phyloP scores from a whole-genome alignment of 1,139 yeast genomes.

The Protomyces inundatus region DNA sequence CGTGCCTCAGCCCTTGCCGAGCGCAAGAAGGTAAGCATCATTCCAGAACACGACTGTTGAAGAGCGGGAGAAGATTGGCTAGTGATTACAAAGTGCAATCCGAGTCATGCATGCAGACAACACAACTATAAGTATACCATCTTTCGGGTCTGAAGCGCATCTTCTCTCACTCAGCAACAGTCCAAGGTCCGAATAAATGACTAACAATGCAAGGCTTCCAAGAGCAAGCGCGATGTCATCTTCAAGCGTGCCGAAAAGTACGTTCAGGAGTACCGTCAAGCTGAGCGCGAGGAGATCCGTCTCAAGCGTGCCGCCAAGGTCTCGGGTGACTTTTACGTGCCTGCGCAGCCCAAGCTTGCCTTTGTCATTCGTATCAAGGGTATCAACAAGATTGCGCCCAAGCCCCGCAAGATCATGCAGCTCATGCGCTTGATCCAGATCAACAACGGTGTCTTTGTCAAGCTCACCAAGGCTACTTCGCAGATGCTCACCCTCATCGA shows the following conservation, averaged over 20 bases:
- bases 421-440: slow-evolving; percentile 95
- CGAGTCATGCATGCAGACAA: slow-evolving; percentile 27
- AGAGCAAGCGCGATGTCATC: slow-evolving; percentile 82
- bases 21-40: slow-evolving; percentile 73
- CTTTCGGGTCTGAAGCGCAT: slow-evolving; percentile 80
- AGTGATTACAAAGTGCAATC: slow-evolving; percentile 27
- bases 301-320: slow-evolving; percentile 98
- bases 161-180: neutral
- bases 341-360: slow-evolving; percentile 93
- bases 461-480: slow-evolving; percentile 96
- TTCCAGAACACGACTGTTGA: neutral
- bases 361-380: slow-evolving; percentile 99
- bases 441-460: slow-evolving; percentile 97
- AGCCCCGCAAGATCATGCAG: slow-evolving; percentile 99
- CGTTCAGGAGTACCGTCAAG: slow-evolving; percentile 92
- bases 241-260: slow-evolving; percentile 97
- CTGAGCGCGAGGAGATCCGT: slow-evolving; percentile 85
- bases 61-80: slow-evolving; percentile 27
- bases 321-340: slow-evolving; percentile 92
- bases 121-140: slow-evolving; percentile 55
- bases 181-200: neutral
- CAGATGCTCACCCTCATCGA: slow-evolving; percentile 96
- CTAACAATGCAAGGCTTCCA: slow-evolving; percentile 33
- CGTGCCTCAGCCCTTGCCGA: slow-evolving; percentile 83
- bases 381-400: slow-evolving; percentile 98